Conservation (phyloP, 129 eudicot genomes). For the Pittosporum tobira region DNA sequence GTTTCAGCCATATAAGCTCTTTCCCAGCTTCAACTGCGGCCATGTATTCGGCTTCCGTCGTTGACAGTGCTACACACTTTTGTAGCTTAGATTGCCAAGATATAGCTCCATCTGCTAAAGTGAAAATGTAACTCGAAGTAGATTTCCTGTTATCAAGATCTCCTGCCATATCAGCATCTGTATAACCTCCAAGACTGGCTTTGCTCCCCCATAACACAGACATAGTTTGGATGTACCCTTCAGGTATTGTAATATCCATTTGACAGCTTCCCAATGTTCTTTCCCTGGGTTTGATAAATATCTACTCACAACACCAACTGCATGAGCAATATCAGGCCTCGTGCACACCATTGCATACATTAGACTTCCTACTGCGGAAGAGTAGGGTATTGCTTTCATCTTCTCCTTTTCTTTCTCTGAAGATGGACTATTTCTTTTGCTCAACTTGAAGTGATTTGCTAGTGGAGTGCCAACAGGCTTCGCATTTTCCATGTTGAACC, state of each 20-base stretch:
- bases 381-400: constrained; percentile 2
- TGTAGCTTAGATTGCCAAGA: neutral
- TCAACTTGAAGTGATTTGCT: constrained; percentile 7
- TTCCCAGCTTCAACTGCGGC: neutral
- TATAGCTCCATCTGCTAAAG: neutral
- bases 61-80: neutral
- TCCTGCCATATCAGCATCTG: neutral
- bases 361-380: neutral
- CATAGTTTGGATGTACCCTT: neutral
- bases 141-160: no score
- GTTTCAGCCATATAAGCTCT: neutral
- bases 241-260: no score
- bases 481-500: neutral
- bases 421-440: neutral
- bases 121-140: neutral
- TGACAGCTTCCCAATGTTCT: no score
- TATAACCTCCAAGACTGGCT: neutral
- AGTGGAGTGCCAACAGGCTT: constrained; percentile 8
- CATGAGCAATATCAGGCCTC: no score
- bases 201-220: neutral
- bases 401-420: constrained; percentile 11
- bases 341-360: neutral
- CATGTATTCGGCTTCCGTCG: neutral
- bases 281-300: no score
- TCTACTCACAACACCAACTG: no score